Base-by-base conservation (phyloP, 2,329 filamentous ascomycete species). In the Xylariaceae sp. region DNA sequence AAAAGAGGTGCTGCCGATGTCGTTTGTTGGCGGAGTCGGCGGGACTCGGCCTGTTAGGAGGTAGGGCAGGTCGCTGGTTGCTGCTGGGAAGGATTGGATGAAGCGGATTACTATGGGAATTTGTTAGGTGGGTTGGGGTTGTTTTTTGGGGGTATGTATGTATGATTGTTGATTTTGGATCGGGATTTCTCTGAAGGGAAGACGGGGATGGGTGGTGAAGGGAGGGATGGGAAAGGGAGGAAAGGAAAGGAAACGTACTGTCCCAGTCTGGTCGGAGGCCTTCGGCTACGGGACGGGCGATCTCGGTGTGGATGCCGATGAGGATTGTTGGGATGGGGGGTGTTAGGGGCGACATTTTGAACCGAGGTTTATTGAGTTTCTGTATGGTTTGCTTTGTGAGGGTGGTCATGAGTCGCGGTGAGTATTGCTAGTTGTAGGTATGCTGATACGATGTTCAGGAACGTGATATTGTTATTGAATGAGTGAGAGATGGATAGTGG, bases 191-290 rank as follows among this genome's bases (percentile, higher is more conserved):
- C 23, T 1, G 11, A 11, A 41, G 3, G 37, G 9, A 11, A 3
- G 8, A 9, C 8, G n/a, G 2, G 11, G 11, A 39, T 39, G 8
- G 37, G 35, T 17, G 17, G 35, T 39, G 2, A 39, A 11, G 11
- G 37, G 2, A 41, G 37, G 8, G 2, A 11, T 2, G 4, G 3
- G 11, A 41, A 1, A 2, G 37, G 7, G 8, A 9, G 37, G 37
- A 8, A 3, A 9, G 37, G 37, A 8, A 3, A 11, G 7, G 2
- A 23, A 4, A 30, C 56, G 13, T 57, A 65, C 64, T 41, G 5
- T 66, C 64, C 30, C 53, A 66, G 1, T 66, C 61, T 5, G 63
- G 63, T 17, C 54, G 57, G 3, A 66, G 59, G 7, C 45, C 52
- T 17, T 60, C 53, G 50, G 63, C 34, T 39, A 66, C 56, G 0